Base-by-base conservation (phyloP, 305 asterid species). In the Fraxinus platypoda region DNA sequence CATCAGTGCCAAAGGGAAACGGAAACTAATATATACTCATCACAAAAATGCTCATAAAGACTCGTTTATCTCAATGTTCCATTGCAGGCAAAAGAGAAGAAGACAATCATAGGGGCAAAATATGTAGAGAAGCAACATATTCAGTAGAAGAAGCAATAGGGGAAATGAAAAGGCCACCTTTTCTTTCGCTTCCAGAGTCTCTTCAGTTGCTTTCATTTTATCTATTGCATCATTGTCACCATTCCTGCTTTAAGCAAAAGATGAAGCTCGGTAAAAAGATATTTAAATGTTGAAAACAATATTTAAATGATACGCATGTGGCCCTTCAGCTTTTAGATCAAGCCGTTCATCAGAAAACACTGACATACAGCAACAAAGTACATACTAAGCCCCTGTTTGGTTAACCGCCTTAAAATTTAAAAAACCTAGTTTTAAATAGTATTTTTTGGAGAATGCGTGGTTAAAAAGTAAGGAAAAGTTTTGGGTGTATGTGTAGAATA, bases 181-280 rank as follows among this genome's bases (percentile, higher is more conserved):
- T 72, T 92, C 97, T 90, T 97, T 97, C 77, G 94, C 89, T 86
- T 93, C 94, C 91, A 95, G 80, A 19, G 93, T 88, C 84, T 88
- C 95, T 87, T 92, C 97, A 77, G 94, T 92, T 35, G 91, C 98
- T 88, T 89, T 90, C 98, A 94, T 94, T 90, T 85, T 92, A 78
- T 96, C 92, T 28, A 97, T 54, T 73, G 99, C 91, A 87, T 92
- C 98, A 76, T 81, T 82, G 57, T 87, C 94, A 64, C 82, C 91
- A 80, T 92, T 86, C 89, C 99, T 92, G 92, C 81, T 81, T 87
- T 87, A 85, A 80, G 33, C 81, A 84, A 78, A 52, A 23, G 35
- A 79, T 23, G 43, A 38, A 64, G 73, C 74, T 71, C 6, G 19
- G 74, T 66, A 6, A 77, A 64, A 64, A 23, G 35, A 26, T 64